Evolutionary conservation across 345 rosid species (phyloP).

Genomic region (Camelina hispida): DNA sequence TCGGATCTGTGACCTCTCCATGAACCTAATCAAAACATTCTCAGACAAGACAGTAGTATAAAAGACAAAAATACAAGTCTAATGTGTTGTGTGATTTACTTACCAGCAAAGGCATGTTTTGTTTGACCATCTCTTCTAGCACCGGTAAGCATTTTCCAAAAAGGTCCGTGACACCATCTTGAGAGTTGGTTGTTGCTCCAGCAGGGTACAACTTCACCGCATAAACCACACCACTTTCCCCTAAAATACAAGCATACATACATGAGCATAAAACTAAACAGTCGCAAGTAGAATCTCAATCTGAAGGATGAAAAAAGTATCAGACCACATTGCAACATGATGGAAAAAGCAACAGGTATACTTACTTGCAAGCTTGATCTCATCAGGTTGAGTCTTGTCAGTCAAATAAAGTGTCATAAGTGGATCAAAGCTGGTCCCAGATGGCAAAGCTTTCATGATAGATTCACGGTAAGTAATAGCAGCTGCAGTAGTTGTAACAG

Average conservation of each 20-base stretch:
- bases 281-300: not conserved
- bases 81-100: not conserved
- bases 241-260: slow-evolving; percentile 45
- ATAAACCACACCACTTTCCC: slow-evolving; percentile 78
- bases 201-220: slow-evolving; percentile 98
- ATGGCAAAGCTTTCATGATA: slow-evolving; percentile 68
- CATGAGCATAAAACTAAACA: not conserved
- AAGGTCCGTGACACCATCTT: slow-evolving; percentile 94
- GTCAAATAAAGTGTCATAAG: slow-evolving; percentile 97
- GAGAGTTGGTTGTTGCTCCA: slow-evolving; percentile 94
- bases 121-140: slow-evolving; percentile 87
- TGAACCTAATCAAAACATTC: slow-evolving; percentile 66
- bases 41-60: slow-evolving; percentile 7
- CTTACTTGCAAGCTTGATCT: slow-evolving; percentile 91
- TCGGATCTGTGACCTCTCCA: slow-evolving; percentile 92
- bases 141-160: slow-evolving; percentile 88
- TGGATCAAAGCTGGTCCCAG: slow-evolving; percentile 66
- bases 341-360: slow-evolving; percentile 8
- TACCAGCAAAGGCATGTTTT: slow-evolving; percentile 92
- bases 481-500: slow-evolving; percentile 76
- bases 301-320: slow-evolving; percentile 10
- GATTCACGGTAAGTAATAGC: slow-evolving; percentile 69
- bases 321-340: not conserved
- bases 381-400: slow-evolving; percentile 77
- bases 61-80: not conserved